phyloP scores from a whole-genome alignment of 192 early-diverging fungal genomes.

The Linnemannia elongata region DNA sequence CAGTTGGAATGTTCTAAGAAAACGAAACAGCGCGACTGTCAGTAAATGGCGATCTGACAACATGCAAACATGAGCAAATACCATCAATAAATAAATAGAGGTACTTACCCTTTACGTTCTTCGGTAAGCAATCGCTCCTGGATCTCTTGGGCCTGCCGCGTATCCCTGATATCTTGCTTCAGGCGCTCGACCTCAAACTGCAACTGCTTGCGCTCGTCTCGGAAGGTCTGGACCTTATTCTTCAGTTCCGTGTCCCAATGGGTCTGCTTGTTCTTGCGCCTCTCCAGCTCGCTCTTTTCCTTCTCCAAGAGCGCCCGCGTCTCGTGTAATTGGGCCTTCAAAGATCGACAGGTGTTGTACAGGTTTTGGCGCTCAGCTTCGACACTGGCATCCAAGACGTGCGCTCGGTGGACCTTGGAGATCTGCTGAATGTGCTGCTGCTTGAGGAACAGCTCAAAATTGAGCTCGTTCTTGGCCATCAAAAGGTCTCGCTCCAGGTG shows the following conservation, averaged over 20 bases:
- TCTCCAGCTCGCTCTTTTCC: slow-evolving; percentile 60
- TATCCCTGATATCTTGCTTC: slow-evolving; percentile 57
- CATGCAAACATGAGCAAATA: background rate
- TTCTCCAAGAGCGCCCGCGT: slow-evolving; percentile 59
- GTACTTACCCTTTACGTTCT: slow-evolving; percentile 45
- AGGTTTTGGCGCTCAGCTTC: slow-evolving; percentile 67
- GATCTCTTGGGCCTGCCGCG: slow-evolving; percentile 45
- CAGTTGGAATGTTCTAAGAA: slow-evolving; percentile 58
- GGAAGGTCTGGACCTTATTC: slow-evolving; percentile 59
- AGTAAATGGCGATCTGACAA: background rate
- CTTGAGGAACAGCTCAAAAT: slow-evolving; percentile 72
- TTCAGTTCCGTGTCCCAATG: slow-evolving; percentile 70
- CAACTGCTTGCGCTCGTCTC: slow-evolving; percentile 63
- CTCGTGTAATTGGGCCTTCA: slow-evolving; percentile 61
- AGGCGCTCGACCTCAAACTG: slow-evolving; percentile 56
- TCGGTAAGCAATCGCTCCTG: slow-evolving; percentile 43
- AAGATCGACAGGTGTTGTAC: slow-evolving; percentile 64
- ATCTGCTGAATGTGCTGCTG: slow-evolving; percentile 75
- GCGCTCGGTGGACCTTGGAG: slow-evolving; percentile 66
- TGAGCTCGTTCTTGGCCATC: slow-evolving; percentile 68
- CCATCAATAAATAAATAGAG: background rate
- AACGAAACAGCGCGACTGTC: background rate
- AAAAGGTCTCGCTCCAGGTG: slow-evolving; percentile 66
- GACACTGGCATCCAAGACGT: slow-evolving; percentile 66
- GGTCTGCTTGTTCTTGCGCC: slow-evolving; percentile 64